Evolutionary conservation across 257 asterid species (phyloP).

Genomic region (Przewalskia tangutica): DNA sequence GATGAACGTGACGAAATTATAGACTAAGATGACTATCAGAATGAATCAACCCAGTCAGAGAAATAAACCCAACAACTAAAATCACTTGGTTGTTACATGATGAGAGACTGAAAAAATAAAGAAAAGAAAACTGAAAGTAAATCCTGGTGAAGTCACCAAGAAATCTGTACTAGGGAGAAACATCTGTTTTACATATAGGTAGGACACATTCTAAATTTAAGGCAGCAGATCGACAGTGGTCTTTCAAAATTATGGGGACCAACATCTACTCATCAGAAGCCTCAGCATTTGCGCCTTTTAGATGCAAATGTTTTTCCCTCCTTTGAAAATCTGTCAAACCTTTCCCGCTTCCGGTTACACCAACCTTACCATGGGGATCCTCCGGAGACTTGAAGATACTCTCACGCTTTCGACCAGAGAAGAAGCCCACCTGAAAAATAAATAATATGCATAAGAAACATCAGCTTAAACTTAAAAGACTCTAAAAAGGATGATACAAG

Average conservation of each 20-base stretch:
- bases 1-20: not conserved
- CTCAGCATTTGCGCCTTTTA: conserved; percentile 70
- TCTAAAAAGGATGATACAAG: not conserved
- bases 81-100: not conserved
- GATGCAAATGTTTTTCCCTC: conserved; percentile 93
- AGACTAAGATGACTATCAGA: not conserved
- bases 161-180: not conserved
- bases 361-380: conserved; percentile 90
- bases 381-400: conserved; percentile 95
- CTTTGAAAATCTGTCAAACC: conserved; percentile 91
- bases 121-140: too few relatives aligned
- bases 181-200: not conserved
- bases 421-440: conserved; percentile 67
- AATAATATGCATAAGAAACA: not conserved
- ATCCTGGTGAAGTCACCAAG: not conserved
- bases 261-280: conserved; percentile 33
- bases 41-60: not conserved
- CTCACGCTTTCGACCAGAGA: conserved; percentile 91
- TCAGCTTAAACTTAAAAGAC: not conserved
- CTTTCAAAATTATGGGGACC: not conserved
- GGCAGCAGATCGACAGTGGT: not conserved
- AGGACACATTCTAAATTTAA: not conserved
- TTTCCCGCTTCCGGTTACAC: conserved; percentile 95
- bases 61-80: not conserved
- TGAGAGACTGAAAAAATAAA: not conserved